Evolutionary conservation across 2,329 filamentous ascomycete species (phyloP).

Genomic region (Daldinia sp.): DNA sequence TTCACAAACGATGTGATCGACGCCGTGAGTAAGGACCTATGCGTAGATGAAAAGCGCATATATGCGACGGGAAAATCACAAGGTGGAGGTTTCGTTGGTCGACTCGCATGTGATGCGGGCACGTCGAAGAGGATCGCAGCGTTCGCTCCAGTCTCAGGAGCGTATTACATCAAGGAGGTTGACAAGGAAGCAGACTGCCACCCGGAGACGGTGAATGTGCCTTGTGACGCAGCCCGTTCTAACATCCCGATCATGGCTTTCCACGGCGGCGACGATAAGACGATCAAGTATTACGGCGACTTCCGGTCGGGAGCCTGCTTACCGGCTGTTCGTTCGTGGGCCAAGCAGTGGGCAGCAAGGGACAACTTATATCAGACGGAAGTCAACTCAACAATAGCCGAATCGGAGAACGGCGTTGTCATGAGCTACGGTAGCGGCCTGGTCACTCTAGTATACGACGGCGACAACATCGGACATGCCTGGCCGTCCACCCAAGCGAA

Average conservation of each 20-base stretch:
- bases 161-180: constrained; percentile 42
- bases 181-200: constrained; percentile 41
- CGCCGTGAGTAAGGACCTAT: constrained; percentile 38
- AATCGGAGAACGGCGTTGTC: constrained; percentile 25
- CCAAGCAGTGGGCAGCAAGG: constrained; percentile 50
- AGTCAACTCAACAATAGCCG: constrained; percentile 11
- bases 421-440: constrained; percentile 33
- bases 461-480: constrained; percentile 42
- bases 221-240: constrained; percentile 49
- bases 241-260: constrained; percentile 58
- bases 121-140: constrained; percentile 40
- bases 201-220: constrained; percentile 47
- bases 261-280: constrained; percentile 58
- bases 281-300: constrained; percentile 56
- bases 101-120: constrained; percentile 39
- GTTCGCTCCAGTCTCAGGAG: constrained; percentile 43
- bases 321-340: constrained; percentile 54
- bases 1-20: constrained; percentile 42
- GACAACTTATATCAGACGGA: constrained; percentile 36
- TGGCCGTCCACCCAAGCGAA: constrained; percentile 41
- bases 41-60: constrained; percentile 41
- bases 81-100: constrained; percentile 41
- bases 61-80: constrained; percentile 45
- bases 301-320: constrained; percentile 53
- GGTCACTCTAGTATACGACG: constrained; percentile 41